Base-by-base conservation (phyloP, 2,329 filamentous ascomycete species). In the Ceratocystis huliohia region DNA sequence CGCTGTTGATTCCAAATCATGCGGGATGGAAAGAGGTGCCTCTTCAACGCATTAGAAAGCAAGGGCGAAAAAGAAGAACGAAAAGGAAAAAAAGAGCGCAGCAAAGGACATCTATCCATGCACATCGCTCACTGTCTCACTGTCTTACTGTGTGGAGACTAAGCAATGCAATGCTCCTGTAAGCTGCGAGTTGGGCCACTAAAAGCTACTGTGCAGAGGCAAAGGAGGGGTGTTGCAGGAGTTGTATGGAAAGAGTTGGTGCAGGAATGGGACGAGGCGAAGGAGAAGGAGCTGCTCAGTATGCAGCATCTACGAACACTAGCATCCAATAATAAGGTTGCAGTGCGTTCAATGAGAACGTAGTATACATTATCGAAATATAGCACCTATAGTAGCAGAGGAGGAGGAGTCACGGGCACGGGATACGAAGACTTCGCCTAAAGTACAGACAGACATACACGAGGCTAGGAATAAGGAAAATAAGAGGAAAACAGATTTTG, bases 1-100 rank as follows among this genome's bases (percentile, higher is more conserved):
- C 25, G 48, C 48, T 4, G 48, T 53, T 53, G 48, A 53, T 53
- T 53, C 48, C 48, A 53, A 53, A 53, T 53, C 48, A 53, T 53
- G 20, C 48, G 22, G 48, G 33, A 8, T 13, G 10, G 8, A 37
- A 13, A 37, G 33, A 37, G 33, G 10, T 37, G 33, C 3, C 33
- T 37, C 33, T 13, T 37, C 3, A 8, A 8, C 33, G 3, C 8
- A 37, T 37, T 13, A 37, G 10, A 37, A 37, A 37, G 33, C 33
- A 37, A 37, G 33, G 33, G 33, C 33, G 33, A 37, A 37, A 37
- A 10, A 13, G 33, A 8, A 10, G 8, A 10, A 10, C 3, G 8
- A 37, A 37, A 37, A 37, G 10, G n/a, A 15, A 53, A 3, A 20
- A 25, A 53, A 53, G 20, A 53, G 22, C 48, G 6, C 6, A 33